Percentiles rank a stretch among this genome's conserved stretches.
Conservation (phyloP, 129 eudicot genomes). For the Artemisia annua region DNA sequence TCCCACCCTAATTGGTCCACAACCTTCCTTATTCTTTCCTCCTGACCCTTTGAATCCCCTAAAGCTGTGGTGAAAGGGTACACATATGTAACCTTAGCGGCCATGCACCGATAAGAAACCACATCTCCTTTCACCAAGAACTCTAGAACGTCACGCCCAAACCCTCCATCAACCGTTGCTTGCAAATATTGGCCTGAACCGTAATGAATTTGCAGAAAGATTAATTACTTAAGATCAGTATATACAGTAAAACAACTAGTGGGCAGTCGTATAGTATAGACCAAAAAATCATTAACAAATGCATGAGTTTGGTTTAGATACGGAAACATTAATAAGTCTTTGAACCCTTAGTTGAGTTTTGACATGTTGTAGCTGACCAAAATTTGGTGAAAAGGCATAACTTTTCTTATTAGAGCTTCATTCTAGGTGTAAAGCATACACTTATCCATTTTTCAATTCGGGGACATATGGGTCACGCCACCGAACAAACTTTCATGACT, state of each 20-base stretch:
- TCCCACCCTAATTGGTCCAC: slow-evolving; percentile 79
- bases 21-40: slow-evolving; percentile 77
- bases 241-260: not conserved
- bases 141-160: slow-evolving; percentile 85
- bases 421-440: not conserved
- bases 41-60: slow-evolving; percentile 95
- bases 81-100: slow-evolving; percentile 79
- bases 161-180: slow-evolving; percentile 90
- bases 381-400: not conserved
- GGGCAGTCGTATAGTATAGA: not conserved
- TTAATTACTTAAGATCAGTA: slow-evolving; percentile 1
- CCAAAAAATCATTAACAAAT: not conserved
- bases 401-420: not conserved
- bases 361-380: not conserved
- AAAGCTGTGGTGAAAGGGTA: slow-evolving; percentile 95
- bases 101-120: slow-evolving; percentile 88
- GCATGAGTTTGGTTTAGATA: not conserved
- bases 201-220: slow-evolving; percentile 16
- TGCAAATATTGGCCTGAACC: slow-evolving; percentile 63
- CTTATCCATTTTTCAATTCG: not conserved
- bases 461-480: not conserved
- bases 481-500: no score
- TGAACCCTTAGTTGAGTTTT: not conserved
- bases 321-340: not conserved
- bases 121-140: slow-evolving; percentile 76